Conservation (phyloP, 768 basidiomycete genomes). For the Mycena belliarum region DNA sequence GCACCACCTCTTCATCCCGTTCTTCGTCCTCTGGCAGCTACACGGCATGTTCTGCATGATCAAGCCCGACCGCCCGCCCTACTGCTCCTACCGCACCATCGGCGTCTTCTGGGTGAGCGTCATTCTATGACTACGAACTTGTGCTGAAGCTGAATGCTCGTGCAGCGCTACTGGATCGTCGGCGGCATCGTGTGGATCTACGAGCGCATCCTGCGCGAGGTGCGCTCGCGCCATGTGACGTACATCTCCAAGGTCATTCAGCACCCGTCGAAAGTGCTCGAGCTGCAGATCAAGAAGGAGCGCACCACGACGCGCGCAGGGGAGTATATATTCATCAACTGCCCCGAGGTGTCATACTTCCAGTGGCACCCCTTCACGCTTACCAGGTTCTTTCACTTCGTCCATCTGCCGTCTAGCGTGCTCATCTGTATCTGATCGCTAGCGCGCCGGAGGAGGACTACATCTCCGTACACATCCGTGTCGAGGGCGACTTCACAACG, state of each 20-base stretch:
- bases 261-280: constrained; percentile 91
- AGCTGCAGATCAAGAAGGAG: constrained; percentile 52
- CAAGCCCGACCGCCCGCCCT: constrained; percentile 84
- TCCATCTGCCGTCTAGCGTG: background rate
- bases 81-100: constrained; percentile 80
- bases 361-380: constrained; percentile 97
- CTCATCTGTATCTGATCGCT: no score
- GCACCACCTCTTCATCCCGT: constrained; percentile 86
- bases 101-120: constrained; percentile 91
- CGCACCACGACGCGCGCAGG: constrained; percentile 62
- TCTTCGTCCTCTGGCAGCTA: constrained; percentile 93
- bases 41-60: constrained; percentile 99
- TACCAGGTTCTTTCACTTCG: constrained; percentile 58
- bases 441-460: constrained; percentile 96
- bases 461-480: constrained; percentile 90
- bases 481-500: constrained; percentile 85
- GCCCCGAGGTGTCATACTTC: constrained; percentile 91
- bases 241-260: constrained; percentile 94
- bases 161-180: constrained; percentile 84
- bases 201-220: constrained; percentile 90
- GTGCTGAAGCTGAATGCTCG: background rate
- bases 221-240: constrained; percentile 87
- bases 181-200: constrained; percentile 83
- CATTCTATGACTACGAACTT: background rate
- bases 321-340: constrained; percentile 91